phyloP scores from a whole-genome alignment of 108 stramenopile species.

The Pseudonitzschia multiseries region DNA sequence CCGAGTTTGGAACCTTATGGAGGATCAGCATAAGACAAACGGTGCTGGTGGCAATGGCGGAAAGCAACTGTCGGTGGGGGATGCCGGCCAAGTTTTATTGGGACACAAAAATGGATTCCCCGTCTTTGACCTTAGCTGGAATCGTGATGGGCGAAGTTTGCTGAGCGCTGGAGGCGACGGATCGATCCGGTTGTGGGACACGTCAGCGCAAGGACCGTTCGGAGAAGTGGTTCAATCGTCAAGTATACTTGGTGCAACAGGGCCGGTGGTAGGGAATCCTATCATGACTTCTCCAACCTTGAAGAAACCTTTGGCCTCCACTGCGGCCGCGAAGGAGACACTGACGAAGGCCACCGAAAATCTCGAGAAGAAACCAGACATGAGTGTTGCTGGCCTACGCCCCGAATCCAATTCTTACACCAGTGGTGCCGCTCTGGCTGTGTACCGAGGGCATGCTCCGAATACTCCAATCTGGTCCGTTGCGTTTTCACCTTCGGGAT shows the following conservation, averaged over 20 bases:
- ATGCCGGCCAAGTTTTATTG: conserved; percentile 62
- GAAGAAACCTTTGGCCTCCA: conserved; percentile 22
- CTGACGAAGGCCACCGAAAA: conserved; percentile 28
- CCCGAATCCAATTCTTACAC: conserved; percentile 49
- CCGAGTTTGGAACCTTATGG: conserved; percentile 57
- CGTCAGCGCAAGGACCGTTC: conserved; percentile 72
- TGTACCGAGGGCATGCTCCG: conserved; percentile 83
- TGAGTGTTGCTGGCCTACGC: conserved; percentile 61
- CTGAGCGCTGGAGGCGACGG: conserved; percentile 90
- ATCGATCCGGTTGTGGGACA: conserved; percentile 85
- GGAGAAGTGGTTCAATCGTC: conserved; percentile 45
- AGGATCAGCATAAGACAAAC: conserved; percentile 7
- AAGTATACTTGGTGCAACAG: conserved; percentile 33
- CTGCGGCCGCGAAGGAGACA: conserved; percentile 28
- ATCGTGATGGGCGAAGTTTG: conserved; percentile 73
- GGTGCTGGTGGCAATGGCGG: conserved; percentile 21
- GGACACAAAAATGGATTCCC: conserved; percentile 91
- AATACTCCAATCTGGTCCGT: conserved; percentile 82
- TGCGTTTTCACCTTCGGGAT: conserved; percentile 85
- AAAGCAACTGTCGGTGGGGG: conserved; percentile 20
- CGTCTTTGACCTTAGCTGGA: conserved; percentile 89
- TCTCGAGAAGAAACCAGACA: conserved; percentile 28
- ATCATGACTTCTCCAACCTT: not conserved
- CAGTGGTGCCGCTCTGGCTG: conserved; percentile 78
- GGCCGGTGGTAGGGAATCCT: not conserved